Evolutionary conservation across 1,284 basidiomycete genomes (phyloP), one percentile per base, ranked within the genome.

Genomic region (Schizopora paradoxa): DNA sequence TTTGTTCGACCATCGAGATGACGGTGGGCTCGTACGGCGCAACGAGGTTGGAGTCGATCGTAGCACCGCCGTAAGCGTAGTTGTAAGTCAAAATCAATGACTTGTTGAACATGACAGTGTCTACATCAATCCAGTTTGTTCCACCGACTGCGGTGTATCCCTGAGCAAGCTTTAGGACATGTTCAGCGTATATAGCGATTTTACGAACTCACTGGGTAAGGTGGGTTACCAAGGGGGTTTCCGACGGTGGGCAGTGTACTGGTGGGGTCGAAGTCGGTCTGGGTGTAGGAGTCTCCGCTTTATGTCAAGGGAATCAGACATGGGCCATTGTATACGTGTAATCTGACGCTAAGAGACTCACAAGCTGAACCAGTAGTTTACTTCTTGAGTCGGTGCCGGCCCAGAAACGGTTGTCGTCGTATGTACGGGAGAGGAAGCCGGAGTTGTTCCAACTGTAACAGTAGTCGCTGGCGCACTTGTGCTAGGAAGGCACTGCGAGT

Each of bases 211-310:
- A 62, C 62, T 1, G 77, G 77, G 57, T 74, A 79, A 0, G 69
- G 60, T 4, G 77, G 77, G 57, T 81, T 81, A 2, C 77, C 77
- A 28, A 80, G 57, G 0, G 76, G 71, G 57, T 80, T 80, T 1
- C 66, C 69, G 5, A 60, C 43, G 19, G 63, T 54, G 0, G 77
- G 77, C 2, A 71, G 60, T 5, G 63, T 63, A 16, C 64, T 61
- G 25, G 56, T 68, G 22, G 64, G 58, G 32, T 59, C 56, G 61
- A 79, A 81, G 1, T 68, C 69, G 0, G 76, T 79, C 56, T 73
- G 69, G 1, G 76, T 75, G 61, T 77, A 79, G 5, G 76, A 78
- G 54, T 79, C 77, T 13, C 77, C 77, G 55, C 77, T 78, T 21
- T 48, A 4, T 33, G 1, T 28, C 7, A 10, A 16, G 26, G 11